Percentiles rank a stretch among this genome's conserved stretches.
phyloP scores from a whole-genome alignment of 495 filamentous ascomycete genomes.

The Neurospora sp. region DNA sequence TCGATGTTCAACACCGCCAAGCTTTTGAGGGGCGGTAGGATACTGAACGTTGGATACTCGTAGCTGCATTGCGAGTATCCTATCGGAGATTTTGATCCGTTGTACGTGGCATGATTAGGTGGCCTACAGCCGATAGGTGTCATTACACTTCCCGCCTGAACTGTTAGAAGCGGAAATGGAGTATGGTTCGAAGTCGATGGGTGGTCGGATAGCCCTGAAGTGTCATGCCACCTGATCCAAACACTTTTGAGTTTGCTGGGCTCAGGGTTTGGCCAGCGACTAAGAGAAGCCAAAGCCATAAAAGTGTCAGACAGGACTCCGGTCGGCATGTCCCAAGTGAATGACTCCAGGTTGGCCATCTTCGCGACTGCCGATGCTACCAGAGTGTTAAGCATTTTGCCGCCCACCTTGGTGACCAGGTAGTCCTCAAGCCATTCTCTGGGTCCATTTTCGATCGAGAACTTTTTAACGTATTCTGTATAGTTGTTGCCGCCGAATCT shows the following conservation, averaged over 20 bases:
- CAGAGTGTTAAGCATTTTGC: conserved; percentile 87
- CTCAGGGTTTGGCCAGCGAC: conserved; percentile 46
- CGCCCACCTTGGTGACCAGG: conserved; percentile 75
- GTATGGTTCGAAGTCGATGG: conserved; percentile 18
- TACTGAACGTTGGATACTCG: conserved; percentile 79
- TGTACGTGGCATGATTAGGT: conserved; percentile 18
- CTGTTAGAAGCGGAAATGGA: conserved; percentile 10
- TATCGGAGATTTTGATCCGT: conserved; percentile 15
- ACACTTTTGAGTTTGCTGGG: conserved; percentile 60
- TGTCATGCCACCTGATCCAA: conserved; percentile 90
- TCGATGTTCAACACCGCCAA: conserved; percentile 84
- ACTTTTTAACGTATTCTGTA: conserved; percentile 76
- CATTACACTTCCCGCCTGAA: conserved; percentile 23
- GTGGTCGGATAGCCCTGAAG: conserved; percentile 33
- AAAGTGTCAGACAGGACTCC: conserved; percentile 83
- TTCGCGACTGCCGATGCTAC: conserved; percentile 76
- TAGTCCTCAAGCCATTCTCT: conserved; percentile 78
- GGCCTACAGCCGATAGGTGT: conserved; percentile 34
- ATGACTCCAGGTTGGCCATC: conserved; percentile 84
- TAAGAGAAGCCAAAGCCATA: conserved; percentile 67
- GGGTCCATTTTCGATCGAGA: conserved; percentile 85
- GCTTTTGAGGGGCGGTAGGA: conserved; percentile 70
- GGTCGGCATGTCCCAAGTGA: conserved; percentile 95
- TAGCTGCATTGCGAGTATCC: conserved; percentile 40
- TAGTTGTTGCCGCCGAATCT: conserved; percentile 56